Evolutionary conservation across 306 rosid species (phyloP), one percentile per base, ranked within the genome.

Genomic region (Gastrolobium villosum): DNA sequence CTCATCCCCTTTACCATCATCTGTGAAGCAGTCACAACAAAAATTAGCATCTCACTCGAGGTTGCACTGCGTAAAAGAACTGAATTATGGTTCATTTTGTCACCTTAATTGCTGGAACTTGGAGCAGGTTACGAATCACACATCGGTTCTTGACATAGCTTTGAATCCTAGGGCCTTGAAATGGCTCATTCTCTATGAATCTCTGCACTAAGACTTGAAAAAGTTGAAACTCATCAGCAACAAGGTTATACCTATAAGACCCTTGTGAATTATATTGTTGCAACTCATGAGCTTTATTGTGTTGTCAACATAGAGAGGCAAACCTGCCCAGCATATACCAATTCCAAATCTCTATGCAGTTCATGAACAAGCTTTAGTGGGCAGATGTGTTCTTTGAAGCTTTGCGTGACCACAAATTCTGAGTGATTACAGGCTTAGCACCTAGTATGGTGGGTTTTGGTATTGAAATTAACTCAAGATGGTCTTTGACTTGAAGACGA

Each of bases 291-390:
- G 90, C 89, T 83, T 96, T 91, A 45, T 66, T 88, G 77, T 90
- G 91, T 50, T 88, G 98, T 98, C 99, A 96, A 53, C 88, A 90
- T 11, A 96, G 86, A 93, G 56, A 96, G 99, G 54, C 99, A 96
- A 86, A 86, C 50, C 46, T 96, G 99, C 2, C 98, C 99, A 9
- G 93, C 97, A 79, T 96, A 96, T 5, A 93, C 96, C 79, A 87
- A 78, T 82, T 96, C 99, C 75, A 96, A 79, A 59, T 96, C 97
- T 75, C 87, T 79, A 15, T 89, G 82, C 50, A 93, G 71, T 76
- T 91, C 97, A 77, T 83, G 81, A 14, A 86, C 85, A 74, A 88
- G 67, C 67, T 87, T 89, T 35, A 67, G 44, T 61, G 90, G n/a
- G 88, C 92, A 53, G 75, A 78, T 30, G 63, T 65, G 63, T 30